A percentile compares a stretch with the other conserved stretches of the same genome.
Evolutionary conservation across 164 flowering plant genomes (phyloP).

Genomic region (Stephania japonica): DNA sequence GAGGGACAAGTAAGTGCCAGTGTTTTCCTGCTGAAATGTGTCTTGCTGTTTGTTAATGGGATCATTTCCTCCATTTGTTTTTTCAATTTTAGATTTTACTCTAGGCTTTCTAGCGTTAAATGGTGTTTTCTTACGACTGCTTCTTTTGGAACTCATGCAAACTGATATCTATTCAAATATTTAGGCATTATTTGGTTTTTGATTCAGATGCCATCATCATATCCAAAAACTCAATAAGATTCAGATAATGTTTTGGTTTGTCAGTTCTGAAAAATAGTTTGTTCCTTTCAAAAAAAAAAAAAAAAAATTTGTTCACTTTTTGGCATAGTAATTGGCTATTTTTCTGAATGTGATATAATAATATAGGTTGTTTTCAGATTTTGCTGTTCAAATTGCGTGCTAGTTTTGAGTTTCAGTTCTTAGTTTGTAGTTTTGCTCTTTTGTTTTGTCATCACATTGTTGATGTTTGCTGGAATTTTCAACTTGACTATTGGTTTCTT

Average conservation of each 20-base stretch:
- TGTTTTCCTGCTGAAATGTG: not conserved
- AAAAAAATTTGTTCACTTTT: no score
- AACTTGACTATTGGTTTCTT: not conserved
- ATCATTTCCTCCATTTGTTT: not conserved
- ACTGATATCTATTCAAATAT: not conserved
- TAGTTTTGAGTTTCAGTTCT: no score
- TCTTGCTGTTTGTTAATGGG: conserved; percentile 1
- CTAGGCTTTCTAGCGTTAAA: not conserved
- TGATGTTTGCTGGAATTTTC: not conserved
- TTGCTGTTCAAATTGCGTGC: no score
- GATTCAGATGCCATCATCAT: no score
- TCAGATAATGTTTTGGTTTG: no score
- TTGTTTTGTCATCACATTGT: not conserved
- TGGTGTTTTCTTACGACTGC: not conserved
- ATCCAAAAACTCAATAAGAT: no score
- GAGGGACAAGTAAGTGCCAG: conserved; percentile 57
- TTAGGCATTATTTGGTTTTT: not conserved
- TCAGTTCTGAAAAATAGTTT: no score
- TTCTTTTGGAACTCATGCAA: not conserved
- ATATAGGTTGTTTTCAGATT: no score
- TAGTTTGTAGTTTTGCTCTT: no score
- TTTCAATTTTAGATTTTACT: not conserved
- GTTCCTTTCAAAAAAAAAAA: no score
- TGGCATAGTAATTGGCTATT: no score
- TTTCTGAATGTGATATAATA: no score